Percentiles rank a stretch among this genome's conserved stretches.
Evolutionary conservation across 176 grass and related monocot species (phyloP).

Genomic region (Pontederia paniculata): DNA sequence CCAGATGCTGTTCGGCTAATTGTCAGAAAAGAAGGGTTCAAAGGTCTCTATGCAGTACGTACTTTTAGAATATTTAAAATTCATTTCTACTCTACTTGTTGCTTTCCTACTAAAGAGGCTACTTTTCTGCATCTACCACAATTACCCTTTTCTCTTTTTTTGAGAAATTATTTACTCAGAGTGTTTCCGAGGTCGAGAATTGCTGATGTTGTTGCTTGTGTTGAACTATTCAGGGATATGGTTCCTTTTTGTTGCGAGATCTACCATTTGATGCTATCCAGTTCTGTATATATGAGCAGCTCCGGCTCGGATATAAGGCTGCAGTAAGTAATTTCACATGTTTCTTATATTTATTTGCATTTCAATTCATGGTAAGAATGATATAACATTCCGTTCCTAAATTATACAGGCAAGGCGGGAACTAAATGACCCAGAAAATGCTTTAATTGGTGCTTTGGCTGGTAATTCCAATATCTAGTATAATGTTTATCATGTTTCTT

Average conservation of each 20-base stretch:
- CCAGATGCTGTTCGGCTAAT: constrained; percentile 76
- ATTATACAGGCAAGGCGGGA: constrained; percentile 60
- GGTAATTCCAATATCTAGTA: constrained; percentile 25
- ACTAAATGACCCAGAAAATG: constrained; percentile 91
- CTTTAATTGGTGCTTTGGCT: constrained; percentile 88
- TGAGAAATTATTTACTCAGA: too few species aligned
- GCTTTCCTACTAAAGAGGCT: neutral
- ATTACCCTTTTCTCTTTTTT: neutral
- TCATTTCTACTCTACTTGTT: neutral
- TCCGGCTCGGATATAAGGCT: constrained; percentile 80
- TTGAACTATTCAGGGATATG: constrained; percentile 59
- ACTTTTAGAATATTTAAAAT: constrained; percentile 14
- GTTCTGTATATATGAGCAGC: constrained; percentile 93
- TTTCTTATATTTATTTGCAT: too few species aligned
- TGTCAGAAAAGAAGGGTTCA: constrained; percentile 73
- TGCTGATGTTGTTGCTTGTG: neutral
- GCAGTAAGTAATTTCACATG: constrained; percentile 17
- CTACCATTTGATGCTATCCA: constrained; percentile 91
- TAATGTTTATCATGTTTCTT: neutral
- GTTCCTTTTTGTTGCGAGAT: constrained; percentile 91
- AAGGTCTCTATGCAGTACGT: constrained; percentile 79
- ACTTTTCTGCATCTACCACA: neutral
- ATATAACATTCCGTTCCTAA: neutral
- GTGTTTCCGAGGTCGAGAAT: neutral
- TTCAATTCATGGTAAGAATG: too few species aligned